Evolutionary conservation across 2,329 filamentous ascomycete species (phyloP), one percentile per base, ranked within the genome.

Genomic region (Boeremia exigua): DNA sequence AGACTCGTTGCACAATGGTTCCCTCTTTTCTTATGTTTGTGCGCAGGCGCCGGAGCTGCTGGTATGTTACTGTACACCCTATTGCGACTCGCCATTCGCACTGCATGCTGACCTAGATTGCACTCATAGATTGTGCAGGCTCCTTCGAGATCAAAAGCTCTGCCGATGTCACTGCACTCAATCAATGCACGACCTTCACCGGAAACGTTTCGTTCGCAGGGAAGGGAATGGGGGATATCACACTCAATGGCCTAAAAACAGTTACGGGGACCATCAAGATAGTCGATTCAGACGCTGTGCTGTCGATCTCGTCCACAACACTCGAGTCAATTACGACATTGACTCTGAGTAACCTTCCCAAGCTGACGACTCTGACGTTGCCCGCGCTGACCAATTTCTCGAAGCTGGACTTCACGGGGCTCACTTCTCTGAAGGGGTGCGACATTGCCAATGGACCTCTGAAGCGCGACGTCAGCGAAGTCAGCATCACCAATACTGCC

Each of bases 171-270:
- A 15, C 55, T 23, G 57, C 38, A 15, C 34, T 69, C 10, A 52
- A 46, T 5, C 52, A 48, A 48, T 69, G 66, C 39, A 23, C 51
- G 5, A 58, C 43, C 15, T 63, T 69, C 30, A 56, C 40, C 11
- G 66, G 64, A 36, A 58, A 62, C 23, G 44, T 69, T 36, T 44
- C 62, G 15, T 51, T 69, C 19, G 53, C 61, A 12, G 58, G 56
- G 14, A 62, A 61, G 34, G 64, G 58, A 9, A 58, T 63, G 3
- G 15, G 37, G n/a, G 38, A 57, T 17, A 54, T 69, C 43, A 38
- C 34, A 8, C 56, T 69, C n/a, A 53, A 65, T 15, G 61, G 64
- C 27, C 29, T 65, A 12, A 54, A 47, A 15, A 19, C 50, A 10
- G 29, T 69, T n/a, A 40, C 48, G 1, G 59, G 62, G 17, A 60